Percentiles rank a stretch among this genome's conserved stretches.
These are phyloP conservation scores for Endogone sp. DNA, from an alignment of 192 early-diverging fungal genomes.

Conservation along the genomic window DNA sequence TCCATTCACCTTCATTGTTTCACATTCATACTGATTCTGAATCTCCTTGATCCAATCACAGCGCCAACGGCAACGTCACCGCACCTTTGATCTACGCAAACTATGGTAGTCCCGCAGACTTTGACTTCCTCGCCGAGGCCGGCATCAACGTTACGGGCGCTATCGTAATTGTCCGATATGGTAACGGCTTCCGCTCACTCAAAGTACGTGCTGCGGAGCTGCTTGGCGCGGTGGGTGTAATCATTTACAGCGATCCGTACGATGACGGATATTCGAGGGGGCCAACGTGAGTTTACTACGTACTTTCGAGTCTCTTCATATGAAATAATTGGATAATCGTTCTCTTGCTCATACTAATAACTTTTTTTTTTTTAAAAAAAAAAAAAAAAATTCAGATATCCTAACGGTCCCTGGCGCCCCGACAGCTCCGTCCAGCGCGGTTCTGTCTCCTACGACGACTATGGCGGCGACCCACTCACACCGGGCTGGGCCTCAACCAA, in stretches of 20 bases:
- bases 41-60: constrained; percentile 36
- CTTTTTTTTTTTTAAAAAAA: no score
- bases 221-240: constrained; percentile 47
- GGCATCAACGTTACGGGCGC: constrained; percentile 45
- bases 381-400: constrained; percentile 21
- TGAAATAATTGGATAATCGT: background rate
- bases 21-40: constrained; percentile 1
- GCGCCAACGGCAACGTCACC: constrained; percentile 53
- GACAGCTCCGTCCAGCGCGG: constrained; percentile 56
- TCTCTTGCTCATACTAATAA: no score
- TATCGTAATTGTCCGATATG: constrained; percentile 60
- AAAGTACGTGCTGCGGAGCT: constrained; percentile 58
- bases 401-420: constrained; percentile 49
- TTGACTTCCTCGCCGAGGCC: constrained; percentile 32
- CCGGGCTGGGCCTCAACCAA: constrained; percentile 52
- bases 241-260: constrained; percentile 63
- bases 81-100: constrained; percentile 62
- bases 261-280: constrained; percentile 54
- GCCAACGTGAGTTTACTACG: constrained; percentile 18
- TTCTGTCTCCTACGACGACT: constrained; percentile 45
- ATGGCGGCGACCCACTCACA: constrained; percentile 61
- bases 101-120: constrained; percentile 58
- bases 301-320: no score
- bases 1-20: background rate
- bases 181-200: constrained; percentile 51